A percentile compares a stretch with the other conserved stretches of the same genome.
Evolutionary conservation across 768 basidiomycete genomes (phyloP).

Genomic region (Suillus variegatus): DNA sequence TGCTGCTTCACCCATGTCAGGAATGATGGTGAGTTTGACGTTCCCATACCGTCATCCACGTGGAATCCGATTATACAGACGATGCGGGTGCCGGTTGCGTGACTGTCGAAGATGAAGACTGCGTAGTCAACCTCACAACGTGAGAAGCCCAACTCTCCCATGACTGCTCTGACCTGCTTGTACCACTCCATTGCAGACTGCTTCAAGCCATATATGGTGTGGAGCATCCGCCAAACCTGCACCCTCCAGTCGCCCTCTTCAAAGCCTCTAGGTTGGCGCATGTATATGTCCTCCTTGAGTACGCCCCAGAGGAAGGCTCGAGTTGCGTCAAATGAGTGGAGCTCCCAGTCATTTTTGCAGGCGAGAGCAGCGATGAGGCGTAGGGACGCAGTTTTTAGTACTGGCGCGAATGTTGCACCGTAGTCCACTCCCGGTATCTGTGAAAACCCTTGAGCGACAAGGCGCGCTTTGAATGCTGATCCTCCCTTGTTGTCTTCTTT

Average conservation of each 20-base stretch:
- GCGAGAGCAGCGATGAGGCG: neutral
- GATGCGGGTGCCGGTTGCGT: neutral
- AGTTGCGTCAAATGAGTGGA: neutral
- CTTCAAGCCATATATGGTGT: neutral
- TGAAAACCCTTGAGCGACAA: neutral
- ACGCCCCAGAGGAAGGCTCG: neutral
- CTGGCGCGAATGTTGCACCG: conserved; percentile 27
- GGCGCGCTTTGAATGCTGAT: neutral
- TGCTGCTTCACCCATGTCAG: neutral
- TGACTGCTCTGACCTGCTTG: neutral
- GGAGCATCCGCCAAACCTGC: neutral
- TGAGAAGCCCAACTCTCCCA: neutral
- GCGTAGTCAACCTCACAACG: neutral
- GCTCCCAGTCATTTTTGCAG: neutral
- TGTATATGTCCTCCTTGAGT: conserved; percentile 28
- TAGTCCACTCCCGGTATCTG: conserved; percentile 39
- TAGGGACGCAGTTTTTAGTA: neutral
- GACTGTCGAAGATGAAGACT: neutral
- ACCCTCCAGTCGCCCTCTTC: conserved; percentile 12
- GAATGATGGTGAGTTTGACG: neutral
- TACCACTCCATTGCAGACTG: neutral
- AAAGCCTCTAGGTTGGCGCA: conserved; percentile 36
- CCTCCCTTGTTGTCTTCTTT: conserved; percentile 3
- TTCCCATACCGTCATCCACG: neutral
- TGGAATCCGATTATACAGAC: neutral